These are phyloP conservation scores for Neoboletus subvelutipes DNA, from an alignment of 768 basidiomycete genomes.

Conservation along the genomic window DNA sequence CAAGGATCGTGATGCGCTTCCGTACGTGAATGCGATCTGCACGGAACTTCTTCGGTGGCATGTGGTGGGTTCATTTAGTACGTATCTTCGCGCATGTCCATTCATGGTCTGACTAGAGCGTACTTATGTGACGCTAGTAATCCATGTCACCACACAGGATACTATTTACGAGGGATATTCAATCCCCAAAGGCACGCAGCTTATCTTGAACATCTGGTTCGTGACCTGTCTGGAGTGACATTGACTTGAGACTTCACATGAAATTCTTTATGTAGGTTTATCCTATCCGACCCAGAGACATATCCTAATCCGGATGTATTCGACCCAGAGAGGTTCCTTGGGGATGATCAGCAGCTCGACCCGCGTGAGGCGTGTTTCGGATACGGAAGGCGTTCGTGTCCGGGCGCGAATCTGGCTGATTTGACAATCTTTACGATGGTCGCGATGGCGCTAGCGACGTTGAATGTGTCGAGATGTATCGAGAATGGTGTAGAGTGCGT, in stretches of 20 bases:
- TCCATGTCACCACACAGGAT: conserved; percentile 1
- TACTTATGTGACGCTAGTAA: background rate
- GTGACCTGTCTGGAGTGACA: background rate
- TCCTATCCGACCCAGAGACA: conserved; percentile 5
- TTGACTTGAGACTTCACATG: background rate
- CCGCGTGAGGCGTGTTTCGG: too few species aligned
- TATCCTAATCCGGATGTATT: conserved; percentile 9
- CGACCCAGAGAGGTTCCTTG: too few species aligned
- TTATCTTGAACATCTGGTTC: conserved; percentile 11
- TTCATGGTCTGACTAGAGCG: background rate
- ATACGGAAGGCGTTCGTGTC: too few species aligned
- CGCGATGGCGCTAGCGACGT: too few species aligned
- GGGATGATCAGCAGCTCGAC: too few species aligned
- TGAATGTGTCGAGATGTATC: too few species aligned
- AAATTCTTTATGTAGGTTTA: conserved; percentile 1
- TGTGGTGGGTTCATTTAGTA: background rate
- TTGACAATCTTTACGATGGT: too few species aligned
- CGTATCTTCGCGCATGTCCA: background rate
- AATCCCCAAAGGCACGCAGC: conserved; percentile 16
- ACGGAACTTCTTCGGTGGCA: conserved; percentile 13
- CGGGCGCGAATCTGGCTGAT: too few species aligned
- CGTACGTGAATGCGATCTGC: conserved; percentile 19
- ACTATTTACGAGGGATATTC: too few species aligned
- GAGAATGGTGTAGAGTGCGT: too few species aligned
- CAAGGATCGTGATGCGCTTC: conserved; percentile 11